Percentiles rank a stretch among this genome's conserved stretches.
These are phyloP conservation scores for Galerina sulciceps DNA, from an alignment of 768 basidiomycete species.

Conservation along the genomic window DNA sequence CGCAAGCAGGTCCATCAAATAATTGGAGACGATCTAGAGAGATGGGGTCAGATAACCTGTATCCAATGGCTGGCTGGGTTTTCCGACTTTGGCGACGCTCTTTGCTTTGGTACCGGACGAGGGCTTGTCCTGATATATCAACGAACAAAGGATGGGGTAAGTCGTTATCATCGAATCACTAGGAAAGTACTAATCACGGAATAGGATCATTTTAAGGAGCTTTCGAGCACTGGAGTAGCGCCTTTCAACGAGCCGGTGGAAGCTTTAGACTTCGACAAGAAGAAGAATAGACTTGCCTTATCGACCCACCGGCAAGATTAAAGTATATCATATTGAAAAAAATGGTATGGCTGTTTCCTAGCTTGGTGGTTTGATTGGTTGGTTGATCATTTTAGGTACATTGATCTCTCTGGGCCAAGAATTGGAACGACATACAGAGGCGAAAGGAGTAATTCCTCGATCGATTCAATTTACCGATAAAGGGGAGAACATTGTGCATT, in stretches of 20 bases:
- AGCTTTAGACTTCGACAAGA: constrained; percentile 1
- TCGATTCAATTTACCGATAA: not conserved
- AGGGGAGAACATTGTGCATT: constrained; percentile 6
- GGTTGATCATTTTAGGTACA: not conserved
- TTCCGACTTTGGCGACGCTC: not conserved
- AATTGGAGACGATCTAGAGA: not conserved
- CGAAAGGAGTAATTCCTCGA: not conserved
- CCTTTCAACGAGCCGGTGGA: constrained; percentile 8
- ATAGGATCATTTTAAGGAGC: not conserved
- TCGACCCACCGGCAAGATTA: constrained; percentile 8
- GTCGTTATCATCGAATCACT: too few species aligned
- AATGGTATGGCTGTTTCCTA: not conserved
- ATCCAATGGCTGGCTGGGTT: not conserved
- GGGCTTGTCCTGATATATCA: constrained; percentile 3
- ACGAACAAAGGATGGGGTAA: too few species aligned
- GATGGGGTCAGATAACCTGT: constrained; percentile 15
- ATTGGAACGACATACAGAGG: not conserved
- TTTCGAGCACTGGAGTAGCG: not conserved
- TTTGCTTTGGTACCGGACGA: constrained; percentile 10
- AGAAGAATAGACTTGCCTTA: not conserved
- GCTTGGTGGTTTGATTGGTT: not conserved
- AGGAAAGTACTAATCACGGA: not conserved
- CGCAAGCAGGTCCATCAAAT: not conserved
- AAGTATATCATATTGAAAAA: constrained; percentile 3
- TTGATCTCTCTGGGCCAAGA: not conserved